phyloP scores from a whole-genome alignment of 768 basidiomycete species.

The Boletus barrowsii region DNA sequence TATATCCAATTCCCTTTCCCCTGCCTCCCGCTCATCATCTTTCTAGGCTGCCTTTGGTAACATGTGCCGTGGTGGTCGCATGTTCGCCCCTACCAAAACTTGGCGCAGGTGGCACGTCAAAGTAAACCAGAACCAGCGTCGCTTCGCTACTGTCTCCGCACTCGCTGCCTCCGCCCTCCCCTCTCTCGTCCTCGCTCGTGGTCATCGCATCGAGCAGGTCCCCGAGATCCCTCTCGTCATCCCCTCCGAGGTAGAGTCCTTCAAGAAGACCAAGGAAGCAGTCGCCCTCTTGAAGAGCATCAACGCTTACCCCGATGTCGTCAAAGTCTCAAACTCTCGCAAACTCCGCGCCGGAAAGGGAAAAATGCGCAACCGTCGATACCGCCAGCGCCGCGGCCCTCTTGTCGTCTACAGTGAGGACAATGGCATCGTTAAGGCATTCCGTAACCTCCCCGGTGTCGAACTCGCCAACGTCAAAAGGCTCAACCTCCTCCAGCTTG shows the following conservation, averaged over 20 bases:
- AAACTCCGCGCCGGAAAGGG: conserved; percentile 97
- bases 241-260: conserved; percentile 71
- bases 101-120: conserved; percentile 99
- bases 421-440: conserved; percentile 95
- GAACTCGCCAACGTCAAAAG: conserved; percentile 93
- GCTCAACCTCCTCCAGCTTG: conserved; percentile 97
- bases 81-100: conserved; percentile 99
- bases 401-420: conserved; percentile 97
- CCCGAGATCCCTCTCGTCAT: conserved; percentile 96
- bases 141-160: conserved; percentile 96
- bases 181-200: conserved; percentile 97
- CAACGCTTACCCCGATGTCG: conserved; percentile 86
- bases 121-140: conserved; percentile 98
- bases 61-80: conserved; percentile 99
- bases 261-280: conserved; percentile 96
- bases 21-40: conserved; percentile 1
- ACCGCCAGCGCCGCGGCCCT: conserved; percentile 96
- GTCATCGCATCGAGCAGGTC: conserved; percentile 97
- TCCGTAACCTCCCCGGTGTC: conserved; percentile 98
- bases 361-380: conserved; percentile 94
- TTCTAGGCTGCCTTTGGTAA: conserved; percentile 95
- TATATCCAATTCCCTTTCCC: conserved; percentile 20
- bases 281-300: conserved; percentile 89
- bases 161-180: conserved; percentile 95
- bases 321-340: conserved; percentile 96